These are phyloP conservation scores for Zasmidium citrigriseum DNA, from an alignment of 2,329 filamentous ascomycete genomes.

Conservation along the genomic window DNA sequence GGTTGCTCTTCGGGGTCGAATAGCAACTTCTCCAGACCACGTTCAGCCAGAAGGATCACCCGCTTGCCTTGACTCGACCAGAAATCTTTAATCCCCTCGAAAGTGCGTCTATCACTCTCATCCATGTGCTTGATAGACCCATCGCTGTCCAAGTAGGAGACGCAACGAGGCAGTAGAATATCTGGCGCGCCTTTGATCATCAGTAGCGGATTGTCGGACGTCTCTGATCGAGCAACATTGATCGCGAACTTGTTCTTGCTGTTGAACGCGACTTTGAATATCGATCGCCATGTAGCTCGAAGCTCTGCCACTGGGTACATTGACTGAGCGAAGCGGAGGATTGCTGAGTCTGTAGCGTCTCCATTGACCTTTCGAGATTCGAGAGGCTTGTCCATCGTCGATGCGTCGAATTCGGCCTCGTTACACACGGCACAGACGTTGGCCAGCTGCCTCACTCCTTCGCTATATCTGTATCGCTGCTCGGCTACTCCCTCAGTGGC, in stretches of 20 bases:
- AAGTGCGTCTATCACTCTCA: constrained; percentile 53
- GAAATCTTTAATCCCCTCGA: constrained; percentile 63
- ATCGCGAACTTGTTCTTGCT: constrained; percentile 83
- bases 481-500: constrained; percentile 55
- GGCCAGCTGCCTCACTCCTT: constrained; percentile 59
- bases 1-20: constrained; percentile 50
- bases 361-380: constrained; percentile 67
- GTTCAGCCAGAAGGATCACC: constrained; percentile 64
- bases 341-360: constrained; percentile 74
- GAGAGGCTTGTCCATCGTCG: constrained; percentile 61
- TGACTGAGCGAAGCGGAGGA: constrained; percentile 69
- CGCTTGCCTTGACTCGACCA: constrained; percentile 71
- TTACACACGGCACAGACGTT: constrained; percentile 70
- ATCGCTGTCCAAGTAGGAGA: constrained; percentile 56
- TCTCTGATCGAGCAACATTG: constrained; percentile 54
- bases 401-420: constrained; percentile 71
- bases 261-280: constrained; percentile 73
- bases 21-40: constrained; percentile 61
- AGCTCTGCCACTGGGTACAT: constrained; percentile 63
- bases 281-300: constrained; percentile 63
- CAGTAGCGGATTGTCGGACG: constrained; percentile 48
- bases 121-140: constrained; percentile 57
- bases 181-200: constrained; percentile 82
- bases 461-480: constrained; percentile 35
- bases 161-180: constrained; percentile 66